Evolutionary conservation across 140 eudicot species (phyloP).

Genomic region (Ambrosia hybrid): DNA sequence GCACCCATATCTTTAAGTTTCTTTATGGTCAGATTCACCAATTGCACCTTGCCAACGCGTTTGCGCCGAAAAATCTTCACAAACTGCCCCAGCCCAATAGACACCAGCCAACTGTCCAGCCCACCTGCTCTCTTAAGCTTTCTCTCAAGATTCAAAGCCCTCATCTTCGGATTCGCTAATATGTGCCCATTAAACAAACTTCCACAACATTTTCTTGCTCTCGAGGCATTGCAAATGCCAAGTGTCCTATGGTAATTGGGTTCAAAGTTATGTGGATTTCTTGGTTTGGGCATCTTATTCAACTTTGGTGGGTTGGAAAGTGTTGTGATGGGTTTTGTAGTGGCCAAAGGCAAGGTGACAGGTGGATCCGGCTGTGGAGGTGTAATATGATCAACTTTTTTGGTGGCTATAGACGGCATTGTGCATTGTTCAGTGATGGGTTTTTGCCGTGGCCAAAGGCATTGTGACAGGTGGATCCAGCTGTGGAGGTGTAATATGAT

Average conservation of each 20-base stretch:
- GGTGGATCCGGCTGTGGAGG: constrained; percentile 36
- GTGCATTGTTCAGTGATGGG: constrained; percentile 33
- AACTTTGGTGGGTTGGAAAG: constrained; percentile 35
- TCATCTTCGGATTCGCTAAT: constrained; percentile 52
- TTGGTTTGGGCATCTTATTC: constrained; percentile 13
- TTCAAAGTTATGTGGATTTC: constrained; percentile 18
- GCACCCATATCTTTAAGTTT: constrained; percentile 96
- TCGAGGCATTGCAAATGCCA: constrained; percentile 27
- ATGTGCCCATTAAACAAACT: constrained; percentile 34
- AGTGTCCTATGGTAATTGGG: constrained; percentile 12
- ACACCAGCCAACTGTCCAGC: constrained; percentile 70
- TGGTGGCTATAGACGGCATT: constrained; percentile 26
- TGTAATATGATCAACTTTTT: constrained; percentile 31
- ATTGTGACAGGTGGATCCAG: constrained; percentile 33
- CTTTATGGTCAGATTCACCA: constrained; percentile 71
- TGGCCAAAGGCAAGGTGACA: constrained; percentile 29
- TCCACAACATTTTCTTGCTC: constrained; percentile 33
- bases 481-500: constrained; percentile 28
- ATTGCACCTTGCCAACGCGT: constrained; percentile 59
- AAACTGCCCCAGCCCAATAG: constrained; percentile 80
- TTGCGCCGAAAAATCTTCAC: constrained; percentile 50
- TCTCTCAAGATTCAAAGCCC: constrained; percentile 67
- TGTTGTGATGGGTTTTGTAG: constrained; percentile 26
- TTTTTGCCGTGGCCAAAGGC: constrained; percentile 28
- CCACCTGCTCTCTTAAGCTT: constrained; percentile 81